Evolutionary conservation across 306 rosid species (phyloP), one percentile per base, ranked within the genome.

Genomic region (Lagenaria siceraria): DNA sequence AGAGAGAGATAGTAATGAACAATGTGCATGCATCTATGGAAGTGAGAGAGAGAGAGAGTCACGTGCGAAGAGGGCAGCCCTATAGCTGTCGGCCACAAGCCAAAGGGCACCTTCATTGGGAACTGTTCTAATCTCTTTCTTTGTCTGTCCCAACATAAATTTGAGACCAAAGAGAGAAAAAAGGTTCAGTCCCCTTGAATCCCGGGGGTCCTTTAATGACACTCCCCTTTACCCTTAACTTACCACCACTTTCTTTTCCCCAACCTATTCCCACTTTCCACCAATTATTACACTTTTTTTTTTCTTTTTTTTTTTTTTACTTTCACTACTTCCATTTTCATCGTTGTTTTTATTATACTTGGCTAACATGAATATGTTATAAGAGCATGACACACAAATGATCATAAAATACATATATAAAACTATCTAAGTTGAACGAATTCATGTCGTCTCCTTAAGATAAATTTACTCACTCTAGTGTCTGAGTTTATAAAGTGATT

Each of bases 51-150:
- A 60, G 53, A 51, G 54, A 56, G 63, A 56, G 78, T 75, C 78
- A 75, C 68, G 68, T 75, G 78, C 53, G 8, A 6, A n/a, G 2
- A 1, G 7, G n/a, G 74, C 8, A 15, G 19, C 17, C 49, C 48
- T 74, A 29, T 31, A 54, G 64, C 63, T 74, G 78, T 74, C 78
- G 78, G 78, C 78, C 78, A 74, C 78, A 59, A 74, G 8, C 21
- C 55, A 51, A 51, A 46, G 52, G 27, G 9, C 77, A 74, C 9
- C 77, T 29, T 21, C 48, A 29, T 53, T 51, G 78, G 78, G n/a
- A 74, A 35, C 8, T 48, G 77, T 18, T 74, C 51, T 72, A 18
- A 17, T 19, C 27, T 51, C 60, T 49, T 6, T 72, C 40, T 72
- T 9, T 63, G n/a, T n/a, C n/a, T n/a, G n/a, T n/a, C n/a, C n/a